These are phyloP conservation scores for Solanum hybrid DNA, from an alignment of 305 asterid genomes.

Conservation along the genomic window DNA sequence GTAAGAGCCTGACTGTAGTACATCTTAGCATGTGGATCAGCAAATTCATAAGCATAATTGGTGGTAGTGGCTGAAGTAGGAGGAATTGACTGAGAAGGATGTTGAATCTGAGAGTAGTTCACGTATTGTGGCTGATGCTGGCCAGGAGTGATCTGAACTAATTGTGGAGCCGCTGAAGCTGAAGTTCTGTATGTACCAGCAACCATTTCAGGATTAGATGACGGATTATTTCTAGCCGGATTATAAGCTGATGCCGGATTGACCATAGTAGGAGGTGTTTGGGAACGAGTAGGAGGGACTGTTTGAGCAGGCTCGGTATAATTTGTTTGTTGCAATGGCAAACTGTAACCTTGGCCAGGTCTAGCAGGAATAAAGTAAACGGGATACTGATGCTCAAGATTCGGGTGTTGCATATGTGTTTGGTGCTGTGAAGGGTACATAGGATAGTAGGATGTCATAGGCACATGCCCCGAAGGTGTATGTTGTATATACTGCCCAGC, in stretches of 20 bases:
- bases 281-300: slow-evolving; percentile 41
- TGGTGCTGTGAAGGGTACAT: slow-evolving; percentile 64
- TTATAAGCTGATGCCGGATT: slow-evolving; percentile 28
- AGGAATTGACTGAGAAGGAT: slow-evolving; percentile 60
- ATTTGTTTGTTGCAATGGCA: slow-evolving; percentile 55
- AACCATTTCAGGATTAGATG: slow-evolving; percentile 52
- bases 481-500: slow-evolving; percentile 49
- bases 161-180: slow-evolving; percentile 34
- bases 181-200: slow-evolving; percentile 54
- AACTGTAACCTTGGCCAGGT: slow-evolving; percentile 51
- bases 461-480: slow-evolving; percentile 52
- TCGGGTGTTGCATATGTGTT: slow-evolving; percentile 42
- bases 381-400: slow-evolving; percentile 63
- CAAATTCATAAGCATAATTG: slow-evolving; percentile 50
- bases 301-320: slow-evolving; percentile 37
- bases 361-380: slow-evolving; percentile 53
- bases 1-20: slow-evolving; percentile 60
- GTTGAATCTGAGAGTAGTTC: slow-evolving; percentile 64
- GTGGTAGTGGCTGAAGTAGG: slow-evolving; percentile 50
- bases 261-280: slow-evolving; percentile 32
- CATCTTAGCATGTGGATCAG: slow-evolving; percentile 70
- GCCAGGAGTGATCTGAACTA: slow-evolving; percentile 45
- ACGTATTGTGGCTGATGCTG: slow-evolving; percentile 51
- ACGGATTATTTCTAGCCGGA: slow-evolving; percentile 32
- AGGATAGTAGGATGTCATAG: slow-evolving; percentile 45